Base-by-base conservation (phyloP, 495 filamentous ascomycete genomes). In the Neurospora sp. region DNA sequence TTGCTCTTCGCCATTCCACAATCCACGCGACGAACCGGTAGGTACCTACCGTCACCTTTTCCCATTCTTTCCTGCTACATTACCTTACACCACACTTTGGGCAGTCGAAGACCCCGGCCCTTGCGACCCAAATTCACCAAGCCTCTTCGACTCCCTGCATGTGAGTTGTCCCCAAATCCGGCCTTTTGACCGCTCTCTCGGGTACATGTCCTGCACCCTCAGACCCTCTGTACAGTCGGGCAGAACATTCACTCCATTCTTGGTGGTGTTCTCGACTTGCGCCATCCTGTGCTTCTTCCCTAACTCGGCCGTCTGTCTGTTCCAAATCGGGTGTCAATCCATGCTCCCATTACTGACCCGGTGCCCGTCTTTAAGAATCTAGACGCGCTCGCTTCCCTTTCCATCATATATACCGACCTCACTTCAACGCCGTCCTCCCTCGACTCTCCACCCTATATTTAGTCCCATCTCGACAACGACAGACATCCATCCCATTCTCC, bases 151-250 rank as follows among this genome's bases (percentile, higher is more conserved):
- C 37, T 70, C 69, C 38, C 59, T 75, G 69, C 72, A 71, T 48
- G 74, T 75, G 53, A 53, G 72, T 71, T 73, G 27, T 12, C 44
- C 27, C 68, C 39, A 71, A n/a, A 69, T 69, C 42, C 42, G 38
- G 53, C 53, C 35, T 41, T 44, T 75, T 72, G 72, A 76, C 72
- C 72, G 74, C 74, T 69, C 72, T 39, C 31, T 69, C 46, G 73
- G 74, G 73, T 68, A 69, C 73, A 27, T 70, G 70, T 35, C 73
- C 70, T 70, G 66, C 69, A 70, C 70, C 40, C 37, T 61, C 53
- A 61, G 53, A 61, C 53, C 53, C 53, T 61, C 53, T 61, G 53
- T 61, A 61, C 14, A 35, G 27, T 35, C 14, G 53, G 46, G 53
- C 53, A 7, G 53, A 35, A 66, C 53, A 66, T 35, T 31, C 27